phyloP scores from a whole-genome alignment of 805 yeast species.

The Starmerella kuoi region DNA sequence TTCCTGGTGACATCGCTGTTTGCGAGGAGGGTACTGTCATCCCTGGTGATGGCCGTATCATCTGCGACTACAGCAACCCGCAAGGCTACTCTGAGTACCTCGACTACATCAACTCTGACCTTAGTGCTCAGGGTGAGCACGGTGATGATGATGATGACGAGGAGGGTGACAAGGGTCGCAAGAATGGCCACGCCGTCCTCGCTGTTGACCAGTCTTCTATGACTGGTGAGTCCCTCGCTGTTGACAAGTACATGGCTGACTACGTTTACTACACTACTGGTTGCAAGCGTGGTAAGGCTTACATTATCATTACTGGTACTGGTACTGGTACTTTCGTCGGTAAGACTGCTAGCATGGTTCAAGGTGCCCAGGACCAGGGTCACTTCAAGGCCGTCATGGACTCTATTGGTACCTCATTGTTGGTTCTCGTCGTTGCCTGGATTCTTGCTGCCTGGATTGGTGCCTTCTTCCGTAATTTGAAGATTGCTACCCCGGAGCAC shows the following conservation, averaged over 20 bases:
- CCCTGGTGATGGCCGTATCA: conserved; percentile 83
- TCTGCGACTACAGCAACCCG: conserved; percentile 30
- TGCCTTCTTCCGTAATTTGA: conserved; percentile 86
- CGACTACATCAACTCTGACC: conserved; percentile 31
- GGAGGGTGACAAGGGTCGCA: conserved; percentile 43
- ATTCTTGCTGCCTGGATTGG: conserved; percentile 84
- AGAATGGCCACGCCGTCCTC: conserved; percentile 77
- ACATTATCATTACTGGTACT: conserved; percentile 83
- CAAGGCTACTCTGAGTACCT: conserved; percentile 31
- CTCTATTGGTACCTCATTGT: conserved; percentile 88
- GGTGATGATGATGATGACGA: conserved; percentile 26
- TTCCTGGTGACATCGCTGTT: conserved; percentile 88
- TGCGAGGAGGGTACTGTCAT: conserved; percentile 88
- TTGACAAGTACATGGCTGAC: conserved; percentile 86
- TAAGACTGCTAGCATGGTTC: conserved; percentile 94
- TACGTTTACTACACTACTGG: conserved; percentile 86
- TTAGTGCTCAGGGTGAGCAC: conserved; percentile 23
- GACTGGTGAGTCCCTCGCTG: conserved; percentile 96
- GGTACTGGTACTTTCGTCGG: conserved; percentile 94
- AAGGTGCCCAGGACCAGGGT: conserved; percentile 94
- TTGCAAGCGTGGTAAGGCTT: conserved; percentile 92
- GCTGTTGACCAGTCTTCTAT: conserved; percentile 79
- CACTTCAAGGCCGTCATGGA: conserved; percentile 95
- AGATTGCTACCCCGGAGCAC: conserved; percentile 53
- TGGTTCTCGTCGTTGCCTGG: conserved; percentile 77